Percentiles rank a stretch among this genome's conserved stretches.
Conservation (phyloP, 2,329 filamentous ascomycete genomes). For the Phaeosphaeriaceae sp. region DNA sequence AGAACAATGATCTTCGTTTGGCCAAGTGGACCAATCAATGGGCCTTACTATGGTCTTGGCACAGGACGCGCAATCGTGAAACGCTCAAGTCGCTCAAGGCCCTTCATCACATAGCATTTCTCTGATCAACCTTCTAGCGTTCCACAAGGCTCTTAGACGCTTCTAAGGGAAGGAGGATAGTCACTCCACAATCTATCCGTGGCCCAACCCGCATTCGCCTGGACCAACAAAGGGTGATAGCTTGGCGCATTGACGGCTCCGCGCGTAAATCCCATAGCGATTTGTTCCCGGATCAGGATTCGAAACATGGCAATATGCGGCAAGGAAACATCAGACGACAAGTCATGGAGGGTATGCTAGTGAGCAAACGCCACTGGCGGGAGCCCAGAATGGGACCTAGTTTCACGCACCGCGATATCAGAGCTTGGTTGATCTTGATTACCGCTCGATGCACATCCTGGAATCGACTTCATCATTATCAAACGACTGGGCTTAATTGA, state of each 20-base stretch:
- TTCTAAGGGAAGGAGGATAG: neutral
- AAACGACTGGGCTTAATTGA: neutral
- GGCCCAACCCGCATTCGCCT: neutral
- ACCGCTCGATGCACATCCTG: too few relatives aligned
- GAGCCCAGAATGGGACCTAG: too few relatives aligned
- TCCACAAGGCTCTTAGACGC: neutral
- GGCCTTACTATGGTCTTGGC: neutral
- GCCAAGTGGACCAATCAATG: neutral
- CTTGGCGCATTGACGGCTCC: neutral
- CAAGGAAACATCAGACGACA: neutral
- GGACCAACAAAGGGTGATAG: neutral
- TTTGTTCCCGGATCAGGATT: neutral
- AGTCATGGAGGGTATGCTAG: neutral
- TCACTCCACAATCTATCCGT: neutral
- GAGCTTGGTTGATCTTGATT: too few relatives aligned
- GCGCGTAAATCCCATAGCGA: neutral
- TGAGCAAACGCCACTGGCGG: neutral
- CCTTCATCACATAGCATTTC: neutral
- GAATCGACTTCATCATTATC: too few relatives aligned
- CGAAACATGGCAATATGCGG: neutral
- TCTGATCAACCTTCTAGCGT: neutral
- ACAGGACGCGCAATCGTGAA: constrained; percentile 2
- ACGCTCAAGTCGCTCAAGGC: neutral
- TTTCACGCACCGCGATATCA: too few relatives aligned
- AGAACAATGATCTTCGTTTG: neutral